phyloP scores from a whole-genome alignment of 2,329 filamentous ascomycete genomes.

The Fusarium marasasianum region DNA sequence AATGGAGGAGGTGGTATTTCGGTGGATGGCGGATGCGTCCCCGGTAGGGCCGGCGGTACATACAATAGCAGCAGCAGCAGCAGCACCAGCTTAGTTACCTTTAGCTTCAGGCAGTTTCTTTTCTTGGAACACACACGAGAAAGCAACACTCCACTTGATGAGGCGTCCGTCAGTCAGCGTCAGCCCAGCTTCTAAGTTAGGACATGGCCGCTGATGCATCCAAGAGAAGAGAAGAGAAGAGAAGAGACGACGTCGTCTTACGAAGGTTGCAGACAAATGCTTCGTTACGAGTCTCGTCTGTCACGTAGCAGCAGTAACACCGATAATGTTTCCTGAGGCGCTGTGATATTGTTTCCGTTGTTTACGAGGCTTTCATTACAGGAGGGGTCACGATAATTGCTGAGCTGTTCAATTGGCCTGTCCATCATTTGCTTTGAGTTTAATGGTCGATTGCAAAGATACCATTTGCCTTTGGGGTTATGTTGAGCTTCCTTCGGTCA shows the following conservation, averaged over 20 bases:
- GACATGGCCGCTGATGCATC: constrained; percentile 15
- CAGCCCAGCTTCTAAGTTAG: constrained; percentile 16
- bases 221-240: not conserved
- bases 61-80: not conserved
- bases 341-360: not conserved
- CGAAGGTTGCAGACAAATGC: constrained; percentile 5
- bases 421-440: not conserved
- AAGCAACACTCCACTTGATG: constrained; percentile 22
- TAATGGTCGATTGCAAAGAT: not conserved
- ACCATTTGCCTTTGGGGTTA: not conserved
- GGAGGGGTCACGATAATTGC: not conserved
- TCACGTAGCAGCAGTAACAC: not conserved
- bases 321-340: not conserved
- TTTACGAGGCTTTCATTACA: not conserved
- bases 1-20: constrained; percentile 22
- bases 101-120: constrained; percentile 17
- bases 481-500: not conserved
- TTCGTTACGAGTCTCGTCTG: not conserved
- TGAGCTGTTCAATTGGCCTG: not conserved
- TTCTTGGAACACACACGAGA: constrained; percentile 28
- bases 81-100: not conserved
- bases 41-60: constrained; percentile 19
- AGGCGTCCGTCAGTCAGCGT: constrained; percentile 15
- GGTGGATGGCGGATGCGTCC: constrained; percentile 24
- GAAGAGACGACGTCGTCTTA: constrained; percentile 22